Evolutionary conservation across 2,329 filamentous ascomycete genomes (phyloP), one percentile per base, ranked within the genome.

Genomic region (Escovopsis sp.): DNA sequence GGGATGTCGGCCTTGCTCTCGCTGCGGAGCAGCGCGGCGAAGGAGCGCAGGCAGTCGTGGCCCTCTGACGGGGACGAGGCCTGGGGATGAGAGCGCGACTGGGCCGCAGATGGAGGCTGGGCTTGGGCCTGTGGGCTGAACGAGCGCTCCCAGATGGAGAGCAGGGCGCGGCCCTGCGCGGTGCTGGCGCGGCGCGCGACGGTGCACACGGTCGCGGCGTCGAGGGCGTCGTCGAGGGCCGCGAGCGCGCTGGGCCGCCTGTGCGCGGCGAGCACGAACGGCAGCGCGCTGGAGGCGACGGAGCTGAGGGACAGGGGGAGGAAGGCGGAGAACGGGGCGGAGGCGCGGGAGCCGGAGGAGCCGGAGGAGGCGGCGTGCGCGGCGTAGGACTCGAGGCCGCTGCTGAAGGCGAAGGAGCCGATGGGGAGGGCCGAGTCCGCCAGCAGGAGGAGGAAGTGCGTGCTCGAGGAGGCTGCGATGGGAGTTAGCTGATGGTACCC

Each of bases 371-470:
- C 54, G 50, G 68, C 67, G 64, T 91, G 84, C 4, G 81, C 79
- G 14, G 88, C 75, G 58, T 81, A 89, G 34, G 84, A 89, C 63
- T 91, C 84, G 13, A 91, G 72, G 3, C 84, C 84, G 50, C 76
- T 82, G 65, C 79, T 84, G 65, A 89, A 91, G 53, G 84, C 84
- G 62, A 91, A 91, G n/a, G 84, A 85, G 43, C 84, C 84, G 0
- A 91, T 70, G 1, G 84, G 84, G 2, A 91, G 74, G 12, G 83
- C 82, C 1, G 84, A 88, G 65, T 91, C 84, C 38, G 84, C 76
- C 39, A 89, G 76, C 4, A 91, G 70, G 29, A 89, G 74, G 32
- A 87, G 73, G 49, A 81, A 79, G 60, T 89, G 84, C 29, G 54
- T 54, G 7, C 58, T 40, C 10, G 53, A 50, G 25, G 47, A 39